Evolutionary conservation across 345 rosid species (phyloP).

Genomic region (Hypericum androsaemum): DNA sequence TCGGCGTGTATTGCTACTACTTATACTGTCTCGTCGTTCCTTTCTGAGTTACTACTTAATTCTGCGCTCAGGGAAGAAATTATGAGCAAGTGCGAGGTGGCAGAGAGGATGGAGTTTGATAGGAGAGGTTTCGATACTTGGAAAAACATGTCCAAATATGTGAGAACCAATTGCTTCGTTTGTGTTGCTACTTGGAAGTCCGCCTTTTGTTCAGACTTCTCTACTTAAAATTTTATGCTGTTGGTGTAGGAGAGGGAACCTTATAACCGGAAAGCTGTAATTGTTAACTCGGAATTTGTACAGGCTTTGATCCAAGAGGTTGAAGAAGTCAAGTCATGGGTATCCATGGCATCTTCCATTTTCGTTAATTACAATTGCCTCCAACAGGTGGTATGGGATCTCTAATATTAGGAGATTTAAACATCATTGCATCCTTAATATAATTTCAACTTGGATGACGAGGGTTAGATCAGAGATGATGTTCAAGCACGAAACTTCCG

Average conservation of each 20-base stretch:
- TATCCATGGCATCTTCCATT: too few relatives aligned
- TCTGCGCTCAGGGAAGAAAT: slow-evolving; percentile 41
- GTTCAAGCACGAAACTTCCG: too few relatives aligned
- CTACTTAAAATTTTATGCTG: neutral
- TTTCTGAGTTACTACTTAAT: neutral
- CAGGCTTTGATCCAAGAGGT: slow-evolving; percentile 23
- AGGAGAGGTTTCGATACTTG: slow-evolving; percentile 47
- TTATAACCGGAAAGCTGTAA: slow-evolving; percentile 28
- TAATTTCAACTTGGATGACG: too few relatives aligned
- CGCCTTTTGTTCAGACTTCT: too few relatives aligned
- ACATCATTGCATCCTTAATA: too few relatives aligned
- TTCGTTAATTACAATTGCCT: neutral
- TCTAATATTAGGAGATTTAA: too few relatives aligned
- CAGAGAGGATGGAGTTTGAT: slow-evolving; percentile 29
- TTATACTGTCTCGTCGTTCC: neutral
- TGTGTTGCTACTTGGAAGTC: too few relatives aligned
- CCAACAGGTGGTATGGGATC: too few relatives aligned
- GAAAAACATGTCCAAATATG: slow-evolving; percentile 61
- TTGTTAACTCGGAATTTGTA: slow-evolving; percentile 20
- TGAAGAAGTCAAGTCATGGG: neutral
- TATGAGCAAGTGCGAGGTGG: slow-evolving; percentile 12
- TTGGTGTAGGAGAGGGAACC: slow-evolving; percentile 46
- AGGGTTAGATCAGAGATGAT: too few relatives aligned
- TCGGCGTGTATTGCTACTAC: slow-evolving; percentile 27
- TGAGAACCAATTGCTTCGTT: slow-evolving; percentile 10